A percentile compares a stretch with the other conserved stretches of the same genome.
These are phyloP conservation scores for Daldinia grandis DNA, from an alignment of 495 filamentous ascomycete genomes.

Conservation along the genomic window DNA sequence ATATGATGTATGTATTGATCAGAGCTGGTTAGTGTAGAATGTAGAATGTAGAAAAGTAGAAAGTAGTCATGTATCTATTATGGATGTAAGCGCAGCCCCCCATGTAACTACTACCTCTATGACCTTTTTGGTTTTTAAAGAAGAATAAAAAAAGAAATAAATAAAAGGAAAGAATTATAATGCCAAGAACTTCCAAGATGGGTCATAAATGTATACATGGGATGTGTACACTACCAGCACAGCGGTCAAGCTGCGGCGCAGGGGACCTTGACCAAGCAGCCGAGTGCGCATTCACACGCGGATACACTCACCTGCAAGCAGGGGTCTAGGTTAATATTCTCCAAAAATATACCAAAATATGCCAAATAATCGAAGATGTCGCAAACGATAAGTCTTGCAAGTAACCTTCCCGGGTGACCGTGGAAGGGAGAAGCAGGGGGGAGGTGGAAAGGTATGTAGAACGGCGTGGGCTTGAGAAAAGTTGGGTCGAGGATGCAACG, in stretches of 20 bases:
- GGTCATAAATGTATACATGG: constrained; percentile 19
- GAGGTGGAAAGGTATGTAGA: background rate
- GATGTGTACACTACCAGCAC: constrained; percentile 19
- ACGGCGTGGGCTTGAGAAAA: background rate
- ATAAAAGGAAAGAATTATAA: constrained; percentile 19
- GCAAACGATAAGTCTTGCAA: background rate
- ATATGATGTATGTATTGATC: constrained; percentile 11
- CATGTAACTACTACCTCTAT: constrained; percentile 9
- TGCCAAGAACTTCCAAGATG: constrained; percentile 25
- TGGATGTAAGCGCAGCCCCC: constrained; percentile 36
- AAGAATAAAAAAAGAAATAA: too few relatives aligned
- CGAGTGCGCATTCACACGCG: constrained; percentile 9
- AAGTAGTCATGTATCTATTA: constrained; percentile 4
- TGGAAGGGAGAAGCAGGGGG: background rate
- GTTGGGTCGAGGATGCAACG: constrained; percentile 14
- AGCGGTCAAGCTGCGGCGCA: constrained; percentile 42
- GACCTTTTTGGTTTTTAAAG: background rate
- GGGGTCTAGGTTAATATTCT: constrained; percentile 12
- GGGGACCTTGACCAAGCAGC: constrained; percentile 24
- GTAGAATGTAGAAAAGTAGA: constrained; percentile 3
- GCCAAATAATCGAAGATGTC: background rate
- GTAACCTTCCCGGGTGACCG: background rate
- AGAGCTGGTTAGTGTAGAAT: constrained; percentile 15
- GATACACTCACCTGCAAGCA: constrained; percentile 19
- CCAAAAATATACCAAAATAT: constrained; percentile 4